A percentile compares a stretch with the other conserved stretches of the same genome.
Conservation (phyloP, 805 yeast species). For the Cyberlindnera euphorbiae region DNA sequence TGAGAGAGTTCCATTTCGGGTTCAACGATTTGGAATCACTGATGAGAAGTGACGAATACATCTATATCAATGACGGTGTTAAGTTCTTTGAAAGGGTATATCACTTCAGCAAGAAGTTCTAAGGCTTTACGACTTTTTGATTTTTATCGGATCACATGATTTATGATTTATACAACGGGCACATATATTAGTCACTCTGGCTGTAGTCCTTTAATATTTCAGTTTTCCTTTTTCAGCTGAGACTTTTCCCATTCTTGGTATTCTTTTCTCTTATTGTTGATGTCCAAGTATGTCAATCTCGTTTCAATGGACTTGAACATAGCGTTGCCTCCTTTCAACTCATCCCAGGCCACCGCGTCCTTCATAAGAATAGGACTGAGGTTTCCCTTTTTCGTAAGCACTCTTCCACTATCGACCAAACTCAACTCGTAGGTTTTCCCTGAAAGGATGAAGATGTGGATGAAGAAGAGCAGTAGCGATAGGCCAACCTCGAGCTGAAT, state of each 20-base stretch:
- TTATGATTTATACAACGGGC: neutral
- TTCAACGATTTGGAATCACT: conserved; percentile 33
- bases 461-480: conserved; percentile 38
- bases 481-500: conserved; percentile 45
- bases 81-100: conserved; percentile 20
- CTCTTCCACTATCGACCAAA: conserved; percentile 25
- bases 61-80: conserved; percentile 14
- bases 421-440: conserved; percentile 22
- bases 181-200: neutral
- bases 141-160: neutral
- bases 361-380: conserved; percentile 45
- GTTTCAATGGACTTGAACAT: conserved; percentile 46
- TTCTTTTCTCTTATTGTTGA: conserved; percentile 39
- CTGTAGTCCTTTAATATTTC: neutral
- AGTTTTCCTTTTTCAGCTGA: neutral
- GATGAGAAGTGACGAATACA: conserved; percentile 3
- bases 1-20: conserved; percentile 49
- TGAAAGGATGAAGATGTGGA: conserved; percentile 22
- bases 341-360: conserved; percentile 43
- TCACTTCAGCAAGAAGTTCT: conserved; percentile 22
- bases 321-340: conserved; percentile 38
- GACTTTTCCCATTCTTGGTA: conserved; percentile 25
- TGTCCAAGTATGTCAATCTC: conserved; percentile 48
- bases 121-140: neutral
- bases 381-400: conserved; percentile 27